Conservation (phyloP, 208 protist species). For the Lotmaria passim region DNA sequence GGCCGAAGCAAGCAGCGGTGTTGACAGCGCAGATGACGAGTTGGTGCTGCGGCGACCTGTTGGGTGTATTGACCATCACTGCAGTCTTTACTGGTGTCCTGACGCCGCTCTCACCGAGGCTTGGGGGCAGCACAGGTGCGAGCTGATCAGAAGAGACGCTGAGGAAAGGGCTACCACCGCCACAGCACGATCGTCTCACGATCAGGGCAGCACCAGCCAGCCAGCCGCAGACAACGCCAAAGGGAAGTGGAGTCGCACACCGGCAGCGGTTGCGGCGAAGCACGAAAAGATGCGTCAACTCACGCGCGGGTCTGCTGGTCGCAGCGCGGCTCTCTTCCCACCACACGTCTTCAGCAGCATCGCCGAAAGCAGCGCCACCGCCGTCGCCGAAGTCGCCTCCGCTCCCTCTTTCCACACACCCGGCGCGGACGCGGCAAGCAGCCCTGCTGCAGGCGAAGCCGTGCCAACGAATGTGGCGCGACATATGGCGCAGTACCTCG, state of each 20-base stretch:
- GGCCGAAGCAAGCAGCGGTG: too few relatives aligned
- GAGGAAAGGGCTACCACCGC: too few relatives aligned
- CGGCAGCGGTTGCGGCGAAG: slow-evolving; percentile 48
- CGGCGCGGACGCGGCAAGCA: too few relatives aligned
- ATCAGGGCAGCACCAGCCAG: neutral
- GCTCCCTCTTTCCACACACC: too few relatives aligned
- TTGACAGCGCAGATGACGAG: neutral
- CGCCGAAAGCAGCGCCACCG: too few relatives aligned
- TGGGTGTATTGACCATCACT: slow-evolving; percentile 68
- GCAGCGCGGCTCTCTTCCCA: neutral
- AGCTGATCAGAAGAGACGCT: slow-evolving; percentile 1
- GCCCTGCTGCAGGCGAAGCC: too few relatives aligned
- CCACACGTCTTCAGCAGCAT: too few relatives aligned
- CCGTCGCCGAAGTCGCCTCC: too few relatives aligned
- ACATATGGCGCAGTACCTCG: slow-evolving; percentile 26
- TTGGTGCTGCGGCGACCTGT: slow-evolving; percentile 51
- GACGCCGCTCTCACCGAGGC: slow-evolving; percentile 23
- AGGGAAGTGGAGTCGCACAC: slow-evolving; percentile 2
- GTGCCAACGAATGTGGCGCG: too few relatives aligned
- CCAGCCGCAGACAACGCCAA: neutral
- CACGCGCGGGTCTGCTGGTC: slow-evolving; percentile 33
- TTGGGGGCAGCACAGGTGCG: slow-evolving; percentile 5
- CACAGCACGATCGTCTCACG: neutral
- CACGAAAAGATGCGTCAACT: slow-evolving; percentile 56
- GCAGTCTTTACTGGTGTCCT: slow-evolving; percentile 79